A percentile compares a stretch with the other conserved stretches of the same genome.
phyloP scores from a whole-genome alignment of 306 rosid genomes.

The Morella rubra region DNA sequence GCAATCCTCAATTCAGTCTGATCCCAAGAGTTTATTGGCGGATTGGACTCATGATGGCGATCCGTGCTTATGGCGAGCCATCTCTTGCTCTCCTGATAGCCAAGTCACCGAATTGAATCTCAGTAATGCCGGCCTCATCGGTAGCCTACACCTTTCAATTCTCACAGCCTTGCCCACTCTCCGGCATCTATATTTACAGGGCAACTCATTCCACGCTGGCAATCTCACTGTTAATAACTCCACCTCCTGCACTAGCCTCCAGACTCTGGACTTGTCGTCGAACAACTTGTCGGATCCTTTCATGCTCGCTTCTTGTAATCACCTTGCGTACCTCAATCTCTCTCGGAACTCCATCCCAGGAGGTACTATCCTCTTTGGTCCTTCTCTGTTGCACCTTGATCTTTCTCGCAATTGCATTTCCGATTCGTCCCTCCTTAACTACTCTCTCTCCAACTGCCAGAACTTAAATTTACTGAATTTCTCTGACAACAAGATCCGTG shows the following conservation, averaged over 20 bases:
- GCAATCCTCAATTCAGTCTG: slow-evolving; percentile 43
- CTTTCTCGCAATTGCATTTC: slow-evolving; percentile 50
- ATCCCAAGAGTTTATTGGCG: slow-evolving; percentile 47
- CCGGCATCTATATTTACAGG: slow-evolving; percentile 33
- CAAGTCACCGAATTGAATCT: slow-evolving; percentile 45
- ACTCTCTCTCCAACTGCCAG: slow-evolving; percentile 33
- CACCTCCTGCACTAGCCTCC: slow-evolving; percentile 35
- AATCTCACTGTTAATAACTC: slow-evolving; percentile 24
- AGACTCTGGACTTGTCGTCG: slow-evolving; percentile 52
- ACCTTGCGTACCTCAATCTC: slow-evolving; percentile 43
- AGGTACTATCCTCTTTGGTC: slow-evolving; percentile 15
- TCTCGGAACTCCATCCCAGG: slow-evolving; percentile 47
- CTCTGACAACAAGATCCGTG: slow-evolving; percentile 48
- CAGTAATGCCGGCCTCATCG: slow-evolving; percentile 48
- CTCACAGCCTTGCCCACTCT: slow-evolving; percentile 50
- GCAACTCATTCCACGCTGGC: slow-evolving; percentile 43
- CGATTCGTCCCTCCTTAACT: slow-evolving; percentile 25
- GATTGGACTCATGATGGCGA: slow-evolving; percentile 40
- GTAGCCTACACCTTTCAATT: slow-evolving; percentile 42
- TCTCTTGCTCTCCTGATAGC: slow-evolving; percentile 47
- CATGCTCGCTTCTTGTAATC: slow-evolving; percentile 28
- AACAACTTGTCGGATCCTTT: slow-evolving; percentile 54
- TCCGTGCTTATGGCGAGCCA: slow-evolving; percentile 51
- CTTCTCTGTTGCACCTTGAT: slow-evolving; percentile 50
- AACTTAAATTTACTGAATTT: slow-evolving; percentile 43